A percentile compares a stretch with the other conserved stretches of the same genome.
Conservation (phyloP, 1,139 yeast genomes). For the Magnusiomyces suaveolens region DNA sequence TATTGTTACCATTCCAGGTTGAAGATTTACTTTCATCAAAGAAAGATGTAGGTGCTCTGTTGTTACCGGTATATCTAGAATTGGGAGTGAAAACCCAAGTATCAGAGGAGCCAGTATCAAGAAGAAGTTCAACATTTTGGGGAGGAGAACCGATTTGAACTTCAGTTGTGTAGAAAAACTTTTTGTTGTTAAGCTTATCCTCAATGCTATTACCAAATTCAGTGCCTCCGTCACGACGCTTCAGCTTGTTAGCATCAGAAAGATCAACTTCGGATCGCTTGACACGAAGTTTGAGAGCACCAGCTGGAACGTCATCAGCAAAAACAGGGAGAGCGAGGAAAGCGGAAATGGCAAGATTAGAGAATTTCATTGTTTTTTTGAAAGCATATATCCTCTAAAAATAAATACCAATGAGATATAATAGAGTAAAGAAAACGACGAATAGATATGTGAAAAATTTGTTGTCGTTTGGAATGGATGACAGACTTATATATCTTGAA, state of each 20-base stretch:
- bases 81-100: slow-evolving; percentile 27
- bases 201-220: slow-evolving; percentile 20
- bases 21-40: slow-evolving; percentile 38
- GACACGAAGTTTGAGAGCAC: slow-evolving; percentile 22
- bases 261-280: slow-evolving; percentile 19
- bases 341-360: slow-evolving; percentile 9
- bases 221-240: slow-evolving; percentile 15
- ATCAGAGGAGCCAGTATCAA: slow-evolving; percentile 39
- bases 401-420: background rate
- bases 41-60: slow-evolving; percentile 31
- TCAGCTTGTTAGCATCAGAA: slow-evolving; percentile 14
- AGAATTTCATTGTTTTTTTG: slow-evolving; percentile 11
- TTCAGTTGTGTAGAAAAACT: slow-evolving; percentile 31
- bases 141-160: slow-evolving; percentile 33
- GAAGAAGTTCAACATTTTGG: slow-evolving; percentile 30
- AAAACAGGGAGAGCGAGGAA: slow-evolving; percentile 10
- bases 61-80: slow-evolving; percentile 20
- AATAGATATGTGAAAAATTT: background rate
- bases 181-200: slow-evolving; percentile 29
- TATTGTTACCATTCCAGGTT: slow-evolving; percentile 39
- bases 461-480: background rate
- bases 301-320: slow-evolving; percentile 18
- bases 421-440: background rate
- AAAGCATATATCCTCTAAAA: background rate
- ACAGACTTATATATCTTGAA: background rate